Evolutionary conservation across 1,284 basidiomycete genomes (phyloP).

Genomic region (Earliella scabrosa): DNA sequence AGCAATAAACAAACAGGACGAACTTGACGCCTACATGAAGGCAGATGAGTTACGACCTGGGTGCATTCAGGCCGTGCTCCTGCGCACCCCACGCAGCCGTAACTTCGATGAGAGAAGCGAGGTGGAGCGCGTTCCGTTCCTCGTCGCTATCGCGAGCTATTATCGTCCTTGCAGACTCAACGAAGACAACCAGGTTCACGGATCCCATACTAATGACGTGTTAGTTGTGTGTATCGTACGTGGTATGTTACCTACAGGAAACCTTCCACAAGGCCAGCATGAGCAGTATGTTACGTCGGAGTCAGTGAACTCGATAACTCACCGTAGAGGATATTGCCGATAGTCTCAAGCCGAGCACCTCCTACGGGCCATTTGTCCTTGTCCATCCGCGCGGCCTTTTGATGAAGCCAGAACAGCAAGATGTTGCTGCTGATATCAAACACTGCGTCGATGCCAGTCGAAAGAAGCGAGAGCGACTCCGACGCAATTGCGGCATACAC

Average conservation of each 20-base stretch:
- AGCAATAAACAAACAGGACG: slow-evolving; percentile 86
- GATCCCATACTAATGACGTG: slow-evolving; percentile 70
- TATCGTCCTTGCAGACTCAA: slow-evolving; percentile 80
- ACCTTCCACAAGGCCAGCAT: too few species aligned
- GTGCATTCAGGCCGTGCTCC: background rate
- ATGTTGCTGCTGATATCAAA: slow-evolving; percentile 94
- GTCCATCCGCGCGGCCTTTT: slow-evolving; percentile 75
- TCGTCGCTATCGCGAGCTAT: slow-evolving; percentile 54
- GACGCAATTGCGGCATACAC: slow-evolving; percentile 90
- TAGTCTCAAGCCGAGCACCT: slow-evolving; percentile 86
- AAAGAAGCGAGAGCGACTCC: slow-evolving; percentile 84
- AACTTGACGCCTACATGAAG: slow-evolving; percentile 74
- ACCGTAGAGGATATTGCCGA: slow-evolving; percentile 91
- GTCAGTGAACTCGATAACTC: slow-evolving; percentile 37
- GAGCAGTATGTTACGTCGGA: too few species aligned
- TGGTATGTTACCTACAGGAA: slow-evolving; percentile 62
- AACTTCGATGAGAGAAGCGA: slow-evolving; percentile 87
- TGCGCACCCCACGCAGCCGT: slow-evolving; percentile 74
- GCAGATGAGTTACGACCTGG: slow-evolving; percentile 6
- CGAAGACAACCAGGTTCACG: slow-evolving; percentile 85
- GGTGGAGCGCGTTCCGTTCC: slow-evolving; percentile 70
- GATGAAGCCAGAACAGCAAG: slow-evolving; percentile 82
- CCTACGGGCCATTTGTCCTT: slow-evolving; percentile 90
- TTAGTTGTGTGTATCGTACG: too few species aligned
- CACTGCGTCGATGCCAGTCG: slow-evolving; percentile 89